Percentiles rank a stretch among this genome's conserved stretches.
Conservation (phyloP, 768 basidiomycete species). For the Amanita pallidorosea region DNA sequence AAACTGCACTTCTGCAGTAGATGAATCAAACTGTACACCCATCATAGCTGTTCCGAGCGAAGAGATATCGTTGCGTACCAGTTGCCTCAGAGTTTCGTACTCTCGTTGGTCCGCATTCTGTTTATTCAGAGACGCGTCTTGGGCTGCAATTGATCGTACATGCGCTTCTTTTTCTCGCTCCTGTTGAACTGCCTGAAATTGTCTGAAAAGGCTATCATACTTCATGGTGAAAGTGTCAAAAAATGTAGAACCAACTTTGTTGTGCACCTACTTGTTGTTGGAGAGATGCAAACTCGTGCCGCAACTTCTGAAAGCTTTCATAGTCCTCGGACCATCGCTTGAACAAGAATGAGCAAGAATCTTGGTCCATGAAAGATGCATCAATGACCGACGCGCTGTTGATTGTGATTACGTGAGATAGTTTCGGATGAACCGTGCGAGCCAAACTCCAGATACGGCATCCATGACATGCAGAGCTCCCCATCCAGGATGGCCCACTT, state of each 20-base stretch:
- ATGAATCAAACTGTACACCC: not conserved
- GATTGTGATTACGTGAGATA: slow-evolving; percentile 6
- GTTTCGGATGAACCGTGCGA: too few relatives aligned
- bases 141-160: not conserved
- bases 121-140: not conserved
- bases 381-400: slow-evolving; percentile 3
- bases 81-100: not conserved
- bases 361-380: slow-evolving; percentile 18
- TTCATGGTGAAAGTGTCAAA: not conserved
- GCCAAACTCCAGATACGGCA: too few relatives aligned
- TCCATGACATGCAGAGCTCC: too few relatives aligned
- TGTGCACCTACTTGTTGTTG: slow-evolving; percentile 17
- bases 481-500: too few relatives aligned
- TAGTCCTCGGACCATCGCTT: slow-evolving; percentile 28
- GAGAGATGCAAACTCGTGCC: slow-evolving; percentile 19
- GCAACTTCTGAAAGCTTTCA: slow-evolving; percentile 20
- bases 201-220: not conserved
- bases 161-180: not conserved
- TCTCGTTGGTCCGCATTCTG: not conserved
- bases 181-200: slow-evolving; percentile 2
- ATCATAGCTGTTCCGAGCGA: not conserved
- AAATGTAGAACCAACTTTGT: not conserved
- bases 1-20: not conserved
- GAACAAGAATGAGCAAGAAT: slow-evolving; percentile 22
- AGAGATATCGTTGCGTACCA: not conserved